Conservation (phyloP, 129 eudicot species). For the Pseudognaphalium luteoalbum region DNA sequence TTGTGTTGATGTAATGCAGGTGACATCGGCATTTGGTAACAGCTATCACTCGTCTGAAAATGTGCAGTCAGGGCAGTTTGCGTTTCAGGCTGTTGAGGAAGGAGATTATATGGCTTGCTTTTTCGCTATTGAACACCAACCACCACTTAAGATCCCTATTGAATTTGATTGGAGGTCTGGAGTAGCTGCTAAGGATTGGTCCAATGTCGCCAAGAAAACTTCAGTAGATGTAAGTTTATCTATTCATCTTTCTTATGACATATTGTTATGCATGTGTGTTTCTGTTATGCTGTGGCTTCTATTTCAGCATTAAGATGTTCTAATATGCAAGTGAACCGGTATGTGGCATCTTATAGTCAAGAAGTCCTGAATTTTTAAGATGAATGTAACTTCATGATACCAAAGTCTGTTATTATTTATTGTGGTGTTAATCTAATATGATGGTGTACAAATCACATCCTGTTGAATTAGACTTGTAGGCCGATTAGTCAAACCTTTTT, state of each 20-base stretch:
- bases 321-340: neutral
- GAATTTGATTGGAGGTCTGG: constrained; percentile 85
- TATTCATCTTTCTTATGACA: neutral
- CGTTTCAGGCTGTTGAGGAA: constrained; percentile 64
- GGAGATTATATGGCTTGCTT: constrained; percentile 81
- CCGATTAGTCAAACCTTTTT: neutral
- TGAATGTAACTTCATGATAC: neutral
- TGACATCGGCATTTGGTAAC: constrained; percentile 60
- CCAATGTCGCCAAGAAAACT: constrained; percentile 26
- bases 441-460: neutral
- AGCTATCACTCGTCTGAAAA: constrained; percentile 59
- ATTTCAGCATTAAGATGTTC: neutral
- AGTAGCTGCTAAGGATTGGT: constrained; percentile 53
- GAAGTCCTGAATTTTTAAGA: neutral
- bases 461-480: neutral
- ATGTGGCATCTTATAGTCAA: neutral
- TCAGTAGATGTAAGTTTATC: constrained; percentile 13
- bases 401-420: neutral
- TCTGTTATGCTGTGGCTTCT: neutral
- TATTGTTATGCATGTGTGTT: neutral
- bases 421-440: no score
- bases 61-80: constrained; percentile 60
- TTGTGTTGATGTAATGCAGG: constrained; percentile 41
- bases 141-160: constrained; percentile 47
- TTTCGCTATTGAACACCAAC: constrained; percentile 53